These are phyloP conservation scores for Pythium rhizo-oryzae DNA, from an alignment of 352 stramenopile species.

Conservation along the genomic window DNA sequence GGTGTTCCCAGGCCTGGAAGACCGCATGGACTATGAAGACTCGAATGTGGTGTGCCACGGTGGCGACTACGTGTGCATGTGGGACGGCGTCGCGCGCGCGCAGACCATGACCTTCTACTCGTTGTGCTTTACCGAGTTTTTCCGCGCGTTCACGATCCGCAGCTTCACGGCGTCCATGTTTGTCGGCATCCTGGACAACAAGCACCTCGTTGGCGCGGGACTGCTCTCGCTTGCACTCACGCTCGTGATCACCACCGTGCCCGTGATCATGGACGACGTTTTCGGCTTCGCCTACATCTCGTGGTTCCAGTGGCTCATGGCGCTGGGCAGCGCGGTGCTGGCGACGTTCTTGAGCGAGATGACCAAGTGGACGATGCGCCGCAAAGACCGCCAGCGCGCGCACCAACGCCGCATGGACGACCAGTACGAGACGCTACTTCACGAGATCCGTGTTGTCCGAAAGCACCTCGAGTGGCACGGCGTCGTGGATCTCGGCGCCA, in stretches of 20 bases:
- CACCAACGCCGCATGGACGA: slow-evolving; percentile 46
- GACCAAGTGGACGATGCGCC: slow-evolving; percentile 48
- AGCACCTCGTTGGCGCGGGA: slow-evolving; percentile 55
- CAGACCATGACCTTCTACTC: slow-evolving; percentile 77
- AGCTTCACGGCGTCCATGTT: slow-evolving; percentile 70
- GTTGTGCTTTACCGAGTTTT: slow-evolving; percentile 62
- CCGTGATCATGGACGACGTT: slow-evolving; percentile 63
- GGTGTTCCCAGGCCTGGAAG: slow-evolving; percentile 65
- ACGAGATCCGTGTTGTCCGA: slow-evolving; percentile 47
- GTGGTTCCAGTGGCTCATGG: slow-evolving; percentile 59
- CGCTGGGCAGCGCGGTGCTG: slow-evolving; percentile 44
- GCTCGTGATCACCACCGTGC: slow-evolving; percentile 52
- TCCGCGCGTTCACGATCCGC: slow-evolving; percentile 75
- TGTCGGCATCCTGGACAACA: slow-evolving; percentile 56
- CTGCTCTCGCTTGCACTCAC: slow-evolving; percentile 58
- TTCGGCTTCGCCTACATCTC: slow-evolving; percentile 73
- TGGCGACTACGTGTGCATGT: slow-evolving; percentile 62
- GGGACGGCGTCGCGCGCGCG: slow-evolving; percentile 53
- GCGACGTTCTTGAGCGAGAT: slow-evolving; percentile 63
- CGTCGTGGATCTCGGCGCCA: neutral
- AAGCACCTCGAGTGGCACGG: slow-evolving; percentile 4
- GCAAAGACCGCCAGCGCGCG: slow-evolving; percentile 37
- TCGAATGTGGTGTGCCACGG: slow-evolving; percentile 52
- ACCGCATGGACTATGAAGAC: slow-evolving; percentile 35
- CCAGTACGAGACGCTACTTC: slow-evolving; percentile 60